Evolutionary conservation across 441 rosid genomes (phyloP).

Genomic region (Populus trichocarpa): DNA sequence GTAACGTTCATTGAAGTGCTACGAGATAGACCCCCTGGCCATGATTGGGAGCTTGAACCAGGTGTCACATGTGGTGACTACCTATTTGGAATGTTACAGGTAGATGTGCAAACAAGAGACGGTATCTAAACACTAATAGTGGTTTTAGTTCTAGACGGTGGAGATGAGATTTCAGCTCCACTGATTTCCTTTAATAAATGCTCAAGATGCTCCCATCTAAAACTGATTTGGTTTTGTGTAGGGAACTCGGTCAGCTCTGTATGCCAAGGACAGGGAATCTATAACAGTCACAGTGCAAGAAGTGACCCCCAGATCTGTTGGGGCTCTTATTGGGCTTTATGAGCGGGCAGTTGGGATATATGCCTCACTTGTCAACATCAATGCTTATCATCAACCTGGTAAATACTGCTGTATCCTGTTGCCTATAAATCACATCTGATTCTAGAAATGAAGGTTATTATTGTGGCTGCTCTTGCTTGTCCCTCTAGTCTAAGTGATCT

Average conservation of each 20-base stretch:
- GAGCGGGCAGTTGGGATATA: constrained; percentile 98
- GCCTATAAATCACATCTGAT: constrained; percentile 4
- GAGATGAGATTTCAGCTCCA: background rate
- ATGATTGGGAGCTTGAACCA: constrained; percentile 99
- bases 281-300: constrained; percentile 85
- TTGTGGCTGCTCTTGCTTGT: background rate
- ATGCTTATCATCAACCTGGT: constrained; percentile 99
- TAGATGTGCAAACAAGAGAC: constrained; percentile 18
- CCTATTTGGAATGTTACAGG: constrained; percentile 98
- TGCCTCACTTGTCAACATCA: constrained; percentile 79
- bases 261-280: constrained; percentile 85
- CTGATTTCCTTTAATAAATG: background rate
- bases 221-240: constrained; percentile 28
- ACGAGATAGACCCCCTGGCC: constrained; percentile 96
- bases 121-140: background rate
- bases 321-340: constrained; percentile 88
- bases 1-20: constrained; percentile 94
- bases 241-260: constrained; percentile 98
- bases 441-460: background rate
- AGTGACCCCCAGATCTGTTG: constrained; percentile 88
- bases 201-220: background rate
- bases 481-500: background rate
- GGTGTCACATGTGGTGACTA: constrained; percentile 99
- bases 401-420: constrained; percentile 17
- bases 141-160: background rate